phyloP scores from a whole-genome alignment of 176 grass and related monocot genomes.

The Oryza meridionalis region DNA sequence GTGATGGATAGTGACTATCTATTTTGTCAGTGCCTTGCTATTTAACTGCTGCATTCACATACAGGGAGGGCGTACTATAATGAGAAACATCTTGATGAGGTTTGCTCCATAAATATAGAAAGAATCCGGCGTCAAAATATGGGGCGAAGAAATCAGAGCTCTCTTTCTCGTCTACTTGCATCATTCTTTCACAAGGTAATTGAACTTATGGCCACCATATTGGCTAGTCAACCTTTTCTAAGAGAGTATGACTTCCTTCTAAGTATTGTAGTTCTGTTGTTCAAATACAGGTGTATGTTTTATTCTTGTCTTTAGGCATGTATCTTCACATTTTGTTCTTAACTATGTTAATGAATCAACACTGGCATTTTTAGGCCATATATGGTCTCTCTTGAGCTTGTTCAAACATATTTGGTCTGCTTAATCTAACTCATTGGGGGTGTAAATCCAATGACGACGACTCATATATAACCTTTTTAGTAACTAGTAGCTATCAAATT shows the following conservation, averaged over 20 bases:
- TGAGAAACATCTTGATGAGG: conserved; percentile 56
- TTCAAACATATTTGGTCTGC: neutral
- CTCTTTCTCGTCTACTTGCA: conserved; percentile 58
- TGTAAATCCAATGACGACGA: no score
- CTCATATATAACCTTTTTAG: no score
- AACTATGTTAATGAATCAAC: neutral
- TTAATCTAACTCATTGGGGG: neutral
- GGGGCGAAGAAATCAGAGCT: conserved; percentile 60
- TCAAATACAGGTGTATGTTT: neutral
- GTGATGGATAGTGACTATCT: conserved; percentile 1
- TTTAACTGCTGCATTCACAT: conserved; percentile 44
- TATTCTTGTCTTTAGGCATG: no score
- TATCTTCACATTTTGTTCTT: neutral
- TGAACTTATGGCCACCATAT: conserved; percentile 17
- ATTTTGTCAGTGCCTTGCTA: neutral
- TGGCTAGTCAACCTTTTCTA: neutral
- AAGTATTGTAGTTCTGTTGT: neutral
- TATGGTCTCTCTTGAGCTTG: neutral
- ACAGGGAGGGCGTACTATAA: conserved; percentile 38
- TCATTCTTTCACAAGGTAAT: conserved; percentile 85
- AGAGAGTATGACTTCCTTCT: neutral
- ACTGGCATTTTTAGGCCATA: conserved; percentile 7
- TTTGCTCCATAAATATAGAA: conserved; percentile 67
- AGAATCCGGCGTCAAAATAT: conserved; percentile 50
- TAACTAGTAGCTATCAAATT: no score